Evolutionary conservation across 2,329 filamentous ascomycete species (phyloP), one percentile per base, ranked within the genome.

Genomic region (Ophiosphaerella korrae): DNA sequence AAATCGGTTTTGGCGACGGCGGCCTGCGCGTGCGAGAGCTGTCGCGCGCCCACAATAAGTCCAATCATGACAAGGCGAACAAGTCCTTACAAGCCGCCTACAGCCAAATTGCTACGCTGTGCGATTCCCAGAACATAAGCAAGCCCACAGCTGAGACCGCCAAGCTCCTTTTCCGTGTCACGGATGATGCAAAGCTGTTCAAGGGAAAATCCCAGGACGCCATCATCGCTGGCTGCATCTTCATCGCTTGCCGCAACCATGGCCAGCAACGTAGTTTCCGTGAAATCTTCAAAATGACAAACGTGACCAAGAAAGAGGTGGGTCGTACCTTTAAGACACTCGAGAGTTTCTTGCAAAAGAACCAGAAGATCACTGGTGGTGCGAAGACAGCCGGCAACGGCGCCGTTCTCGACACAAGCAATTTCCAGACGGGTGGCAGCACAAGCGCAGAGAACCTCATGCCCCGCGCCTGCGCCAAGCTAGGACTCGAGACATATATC

Each of bases 261-360:
- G 85, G 87, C 55, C 88, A 92, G 26, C 88, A 90, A 4, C 89
- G 94, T 60, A 96, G 92, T 3, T 99, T 99, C 78, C 86, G 89
- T 42, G 95, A 99, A 74, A 94, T 99, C 66, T 95, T 90, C 77
- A 88, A 91, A 54, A 81, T 97, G 72, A 99, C 94, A 7, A 90
- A 90, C 62, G 93, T 99, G 24, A 88, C 88, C 53, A 97, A 97
- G 80, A 97, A 97, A 78, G 95, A 99, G 71, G 96, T 99, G 57
- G 94, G 94, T 18, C 83, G 92, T 50, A 93, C 93, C 21, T 99
- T 97, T 83, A 99, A 99, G 81, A 48, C 86, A 50, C 82, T 99
- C 38, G 92, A 97, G 77, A 86, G 88, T 63, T 97, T 96, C 76
- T 83, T 97, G 68, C 86, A 88, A 67, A 87, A 87, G 64, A 83